Evolutionary conservation across 2,329 filamentous ascomycete species (phyloP).

Genomic region (Claviceps spartinae): DNA sequence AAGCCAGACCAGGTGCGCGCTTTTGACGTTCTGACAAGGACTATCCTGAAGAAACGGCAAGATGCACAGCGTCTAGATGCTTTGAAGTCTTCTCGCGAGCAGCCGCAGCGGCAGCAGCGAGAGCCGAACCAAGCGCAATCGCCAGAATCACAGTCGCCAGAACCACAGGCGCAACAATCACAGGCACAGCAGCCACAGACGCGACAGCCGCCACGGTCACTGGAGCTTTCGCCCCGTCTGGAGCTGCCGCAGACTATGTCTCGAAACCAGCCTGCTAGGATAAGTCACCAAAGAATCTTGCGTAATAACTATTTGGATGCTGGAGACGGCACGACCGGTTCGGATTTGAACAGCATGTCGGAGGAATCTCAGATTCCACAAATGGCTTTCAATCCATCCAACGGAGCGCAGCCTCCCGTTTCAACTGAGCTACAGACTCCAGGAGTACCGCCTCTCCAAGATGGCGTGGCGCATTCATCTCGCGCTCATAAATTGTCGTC

Average conservation of each 20-base stretch:
- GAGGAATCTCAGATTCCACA: conserved; percentile 8
- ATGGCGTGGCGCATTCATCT: no score
- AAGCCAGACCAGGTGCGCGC: conserved; percentile 46
- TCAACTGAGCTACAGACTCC: no score
- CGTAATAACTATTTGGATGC: conserved; percentile 8
- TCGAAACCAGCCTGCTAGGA: conserved; percentile 1
- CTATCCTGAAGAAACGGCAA: conserved; percentile 64
- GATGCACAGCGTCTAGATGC: conserved; percentile 50
- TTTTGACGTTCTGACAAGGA: conserved; percentile 56
- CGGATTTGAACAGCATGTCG: conserved; percentile 13
- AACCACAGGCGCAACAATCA: neutral
- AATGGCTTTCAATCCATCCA: no score
- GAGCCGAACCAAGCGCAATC: neutral
- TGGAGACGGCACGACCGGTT: conserved; percentile 10
- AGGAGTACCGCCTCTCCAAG: no score
- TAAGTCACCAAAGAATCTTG: conserved; percentile 9
- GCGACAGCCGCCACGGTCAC: neutral
- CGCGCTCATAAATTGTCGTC: no score
- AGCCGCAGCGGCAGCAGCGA: neutral
- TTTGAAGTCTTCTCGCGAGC: conserved; percentile 12
- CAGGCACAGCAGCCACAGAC: no score
- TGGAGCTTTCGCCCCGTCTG: conserved; percentile 1
- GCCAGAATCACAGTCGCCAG: neutral
- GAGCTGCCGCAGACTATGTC: neutral
- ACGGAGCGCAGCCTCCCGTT: no score